These are phyloP conservation scores for Pseudocercospora vitis DNA, from an alignment of 2,329 filamentous ascomycete genomes.

Conservation along the genomic window DNA sequence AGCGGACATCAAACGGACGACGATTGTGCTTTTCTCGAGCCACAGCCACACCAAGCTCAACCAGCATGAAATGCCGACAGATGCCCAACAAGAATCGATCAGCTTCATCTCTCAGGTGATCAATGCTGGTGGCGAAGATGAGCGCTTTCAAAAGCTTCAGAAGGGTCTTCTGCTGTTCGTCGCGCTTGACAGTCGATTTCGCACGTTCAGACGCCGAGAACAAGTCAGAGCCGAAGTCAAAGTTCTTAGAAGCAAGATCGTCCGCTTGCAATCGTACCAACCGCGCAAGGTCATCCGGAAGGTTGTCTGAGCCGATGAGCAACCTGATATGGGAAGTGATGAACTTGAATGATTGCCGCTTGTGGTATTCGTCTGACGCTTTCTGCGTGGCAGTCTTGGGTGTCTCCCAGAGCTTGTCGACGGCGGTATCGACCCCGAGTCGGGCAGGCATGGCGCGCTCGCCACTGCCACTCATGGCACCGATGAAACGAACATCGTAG, in stretches of 20 bases:
- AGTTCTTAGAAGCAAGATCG: conserved; percentile 73
- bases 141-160: conserved; percentile 87
- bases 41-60: conserved; percentile 85
- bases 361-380: conserved; percentile 82
- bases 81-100: conserved; percentile 74
- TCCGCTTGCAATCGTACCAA: conserved; percentile 85
- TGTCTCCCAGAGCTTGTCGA: conserved; percentile 80
- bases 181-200: conserved; percentile 82
- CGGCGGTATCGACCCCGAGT: conserved; percentile 83
- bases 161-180: conserved; percentile 75
- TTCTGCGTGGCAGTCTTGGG: conserved; percentile 62
- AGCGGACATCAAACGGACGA: conserved; percentile 78
- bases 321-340: conserved; percentile 88
- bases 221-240: conserved; percentile 66
- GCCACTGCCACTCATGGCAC: conserved; percentile 66
- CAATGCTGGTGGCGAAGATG: conserved; percentile 76
- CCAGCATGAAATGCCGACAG: conserved; percentile 83
- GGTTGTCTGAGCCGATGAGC: conserved; percentile 78
- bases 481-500: conserved; percentile 84
- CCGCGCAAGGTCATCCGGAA: conserved; percentile 85
- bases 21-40: conserved; percentile 73
- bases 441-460: conserved; percentile 85
- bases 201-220: conserved; percentile 76
- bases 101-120: conserved; percentile 76
- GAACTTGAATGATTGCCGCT: conserved; percentile 85